These are phyloP conservation scores for Pseudevernia furfuracea DNA, from an alignment of 495 filamentous ascomycete species.

Conservation along the genomic window DNA sequence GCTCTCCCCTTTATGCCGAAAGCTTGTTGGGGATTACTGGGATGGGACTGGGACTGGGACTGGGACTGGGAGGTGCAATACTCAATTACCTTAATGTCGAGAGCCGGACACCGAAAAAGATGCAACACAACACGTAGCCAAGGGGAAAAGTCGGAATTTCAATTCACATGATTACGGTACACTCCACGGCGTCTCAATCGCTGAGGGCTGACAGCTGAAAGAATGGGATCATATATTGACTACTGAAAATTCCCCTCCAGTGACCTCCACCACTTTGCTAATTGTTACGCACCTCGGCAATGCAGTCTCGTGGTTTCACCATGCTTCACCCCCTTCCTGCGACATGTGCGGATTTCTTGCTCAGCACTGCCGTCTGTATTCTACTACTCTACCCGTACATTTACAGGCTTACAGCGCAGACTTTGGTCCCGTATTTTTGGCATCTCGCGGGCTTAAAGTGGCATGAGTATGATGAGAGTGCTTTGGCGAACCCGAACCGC, in stretches of 20 bases:
- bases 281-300: no score
- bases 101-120: no score
- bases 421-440: background rate
- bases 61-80: no score
- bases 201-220: background rate
- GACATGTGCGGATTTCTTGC: background rate
- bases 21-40: background rate
- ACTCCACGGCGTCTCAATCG: background rate
- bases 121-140: background rate
- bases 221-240: background rate
- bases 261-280: no score
- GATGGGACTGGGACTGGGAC: no score
- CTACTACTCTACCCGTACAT: background rate
- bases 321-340: background rate
- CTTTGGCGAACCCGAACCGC: conserved; percentile 29
- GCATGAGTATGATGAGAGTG: conserved; percentile 21
- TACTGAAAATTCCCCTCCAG: no score
- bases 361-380: background rate
- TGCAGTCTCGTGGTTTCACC: background rate
- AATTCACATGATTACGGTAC: background rate
- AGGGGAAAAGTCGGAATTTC: no score
- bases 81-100: no score
- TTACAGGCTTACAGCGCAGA: background rate
- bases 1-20: background rate
- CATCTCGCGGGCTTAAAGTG: conserved; percentile 21